These are phyloP conservation scores for Helenozyma rhizophorensis DNA, from an alignment of 805 yeast genomes.

Conservation along the genomic window DNA sequence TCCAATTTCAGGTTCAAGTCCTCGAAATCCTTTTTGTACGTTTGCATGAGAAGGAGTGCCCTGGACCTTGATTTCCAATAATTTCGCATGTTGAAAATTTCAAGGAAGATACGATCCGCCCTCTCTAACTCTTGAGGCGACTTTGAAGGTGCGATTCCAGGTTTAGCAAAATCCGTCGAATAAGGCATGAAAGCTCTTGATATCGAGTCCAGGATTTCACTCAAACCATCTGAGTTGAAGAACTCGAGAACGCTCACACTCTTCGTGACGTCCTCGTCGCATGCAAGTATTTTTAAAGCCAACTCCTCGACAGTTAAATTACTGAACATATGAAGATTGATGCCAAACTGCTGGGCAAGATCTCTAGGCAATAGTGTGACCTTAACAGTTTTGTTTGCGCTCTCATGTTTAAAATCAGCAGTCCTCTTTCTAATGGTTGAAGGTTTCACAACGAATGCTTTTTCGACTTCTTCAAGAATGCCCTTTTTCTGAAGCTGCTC, in stretches of 20 bases:
- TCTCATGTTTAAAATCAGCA: conserved; percentile 31
- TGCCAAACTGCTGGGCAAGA: conserved; percentile 73
- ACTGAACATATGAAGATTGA: conserved; percentile 65
- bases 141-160: conserved; percentile 7
- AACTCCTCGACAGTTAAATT: conserved; percentile 50
- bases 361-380: conserved; percentile 68
- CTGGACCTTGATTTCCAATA: conserved; percentile 75
- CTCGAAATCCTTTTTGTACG: conserved; percentile 61
- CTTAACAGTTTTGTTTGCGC: conserved; percentile 2
- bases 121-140: conserved; percentile 47
- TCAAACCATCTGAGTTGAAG: conserved; percentile 61
- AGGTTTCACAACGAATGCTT: conserved; percentile 81
- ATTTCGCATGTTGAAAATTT: conserved; percentile 60
- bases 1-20: conserved; percentile 56
- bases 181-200: conserved; percentile 61
- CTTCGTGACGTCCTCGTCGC: conserved; percentile 52
- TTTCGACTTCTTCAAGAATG: conserved; percentile 77
- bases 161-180: conserved; percentile 41
- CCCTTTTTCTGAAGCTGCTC: conserved; percentile 71
- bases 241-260: conserved; percentile 64
- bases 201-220: conserved; percentile 53
- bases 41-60: conserved; percentile 49
- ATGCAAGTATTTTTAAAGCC: conserved; percentile 49
- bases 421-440: conserved; percentile 32
- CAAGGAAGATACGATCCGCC: conserved; percentile 66